These are phyloP conservation scores for Xylaria longipes DNA, from an alignment of 495 filamentous ascomycete genomes.

Conservation along the genomic window DNA sequence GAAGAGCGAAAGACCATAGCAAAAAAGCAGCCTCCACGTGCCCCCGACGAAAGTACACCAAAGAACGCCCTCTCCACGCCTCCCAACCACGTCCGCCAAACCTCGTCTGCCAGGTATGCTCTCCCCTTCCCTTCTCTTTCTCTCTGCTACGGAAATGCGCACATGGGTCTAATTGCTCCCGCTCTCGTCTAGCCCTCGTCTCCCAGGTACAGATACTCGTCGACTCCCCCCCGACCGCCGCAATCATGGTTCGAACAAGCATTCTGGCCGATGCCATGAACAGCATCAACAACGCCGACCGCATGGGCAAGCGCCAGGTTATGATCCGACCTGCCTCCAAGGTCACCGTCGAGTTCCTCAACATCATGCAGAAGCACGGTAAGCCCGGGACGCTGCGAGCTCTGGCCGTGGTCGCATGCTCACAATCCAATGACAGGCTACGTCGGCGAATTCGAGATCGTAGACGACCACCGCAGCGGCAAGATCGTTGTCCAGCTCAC, in stretches of 20 bases:
- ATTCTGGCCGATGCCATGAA: conserved; percentile 93
- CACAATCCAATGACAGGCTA: conserved; percentile 63
- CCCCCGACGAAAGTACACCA: conserved; percentile 2
- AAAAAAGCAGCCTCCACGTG: conserved; percentile 5
- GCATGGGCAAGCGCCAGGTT: conserved; percentile 87
- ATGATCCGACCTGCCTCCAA: conserved; percentile 84
- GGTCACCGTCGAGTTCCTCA: conserved; percentile 90
- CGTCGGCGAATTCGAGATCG: conserved; percentile 93
- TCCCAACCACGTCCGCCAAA: conserved; percentile 24
- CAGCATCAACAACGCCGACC: conserved; percentile 92
- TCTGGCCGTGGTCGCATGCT: conserved; percentile 26
- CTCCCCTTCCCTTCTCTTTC: conserved; percentile 42
- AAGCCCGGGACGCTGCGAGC: conserved; percentile 48
- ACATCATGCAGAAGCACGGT: conserved; percentile 93
- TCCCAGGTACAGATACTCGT: conserved; percentile 67
- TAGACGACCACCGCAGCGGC: conserved; percentile 89
- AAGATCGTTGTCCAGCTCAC: conserved; percentile 72
- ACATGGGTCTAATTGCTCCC: conserved; percentile 46
- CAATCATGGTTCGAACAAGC: conserved; percentile 86
- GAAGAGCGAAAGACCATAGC: conserved; percentile 2
- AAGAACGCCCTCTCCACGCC: conserved; percentile 13
- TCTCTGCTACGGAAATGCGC: conserved; percentile 4
- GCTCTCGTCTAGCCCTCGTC: conserved; percentile 64
- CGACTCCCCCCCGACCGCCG: conserved; percentile 52
- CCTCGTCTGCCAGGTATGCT: conserved; percentile 65